phyloP scores from a whole-genome alignment of 2,329 filamentous ascomycete genomes.

The Cryoendolithus antarcticus region DNA sequence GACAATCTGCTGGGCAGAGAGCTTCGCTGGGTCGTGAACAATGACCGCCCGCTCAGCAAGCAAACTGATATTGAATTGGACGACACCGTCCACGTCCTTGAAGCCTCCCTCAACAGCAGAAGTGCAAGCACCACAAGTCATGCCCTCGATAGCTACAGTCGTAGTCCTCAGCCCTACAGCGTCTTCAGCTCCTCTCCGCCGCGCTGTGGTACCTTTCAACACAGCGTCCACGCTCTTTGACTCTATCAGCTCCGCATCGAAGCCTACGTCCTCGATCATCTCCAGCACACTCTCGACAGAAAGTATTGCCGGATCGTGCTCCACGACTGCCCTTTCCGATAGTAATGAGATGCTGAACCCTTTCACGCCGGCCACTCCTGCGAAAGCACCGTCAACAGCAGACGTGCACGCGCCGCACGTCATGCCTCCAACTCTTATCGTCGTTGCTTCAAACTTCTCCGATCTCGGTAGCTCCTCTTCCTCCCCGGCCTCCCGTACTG shows the following conservation, averaged over 20 bases:
- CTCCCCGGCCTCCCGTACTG: constrained; percentile 8
- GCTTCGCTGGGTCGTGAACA: constrained; percentile 61
- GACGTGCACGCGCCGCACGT: constrained; percentile 88
- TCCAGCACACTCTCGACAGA: constrained; percentile 65
- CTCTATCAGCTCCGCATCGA: constrained; percentile 75
- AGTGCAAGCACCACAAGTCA: constrained; percentile 96
- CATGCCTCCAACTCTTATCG: constrained; percentile 77
- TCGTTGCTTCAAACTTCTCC: constrained; percentile 49
- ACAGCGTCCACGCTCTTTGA: constrained; percentile 40
- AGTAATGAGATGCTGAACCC: constrained; percentile 85
- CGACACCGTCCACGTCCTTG: constrained; percentile 59
- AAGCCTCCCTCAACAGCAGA: constrained; percentile 81
- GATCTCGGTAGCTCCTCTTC: constrained; percentile 6
- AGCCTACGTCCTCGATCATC: constrained; percentile 82
- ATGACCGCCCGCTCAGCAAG: constrained; percentile 85
- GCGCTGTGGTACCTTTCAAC: constrained; percentile 16
- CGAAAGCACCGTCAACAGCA: constrained; percentile 86
- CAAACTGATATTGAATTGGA: constrained; percentile 89
- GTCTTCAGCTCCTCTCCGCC: constrained; percentile 12
- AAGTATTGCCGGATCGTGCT: constrained; percentile 69
- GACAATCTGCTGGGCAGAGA: constrained; percentile 61
- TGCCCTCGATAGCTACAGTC: constrained; percentile 82
- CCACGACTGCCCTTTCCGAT: constrained; percentile 89
- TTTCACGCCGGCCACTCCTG: constrained; percentile 65
- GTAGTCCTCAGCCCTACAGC: constrained; percentile 45